Conservation (phyloP, 176 grass and related monocot species). For the Ensete ventricosum region DNA sequence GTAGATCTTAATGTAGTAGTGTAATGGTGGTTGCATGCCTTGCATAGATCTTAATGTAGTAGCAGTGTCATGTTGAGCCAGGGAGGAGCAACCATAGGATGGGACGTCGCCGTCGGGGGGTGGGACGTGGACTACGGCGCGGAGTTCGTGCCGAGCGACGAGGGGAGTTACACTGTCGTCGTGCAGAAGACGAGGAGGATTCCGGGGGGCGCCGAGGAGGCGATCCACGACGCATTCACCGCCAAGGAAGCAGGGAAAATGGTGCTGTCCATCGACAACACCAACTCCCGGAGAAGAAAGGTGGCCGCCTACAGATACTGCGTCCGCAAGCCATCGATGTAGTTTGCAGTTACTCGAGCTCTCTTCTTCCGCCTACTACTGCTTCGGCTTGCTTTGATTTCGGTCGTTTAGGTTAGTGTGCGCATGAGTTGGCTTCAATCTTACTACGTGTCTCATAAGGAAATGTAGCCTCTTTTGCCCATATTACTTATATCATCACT, state of each 20-base stretch:
- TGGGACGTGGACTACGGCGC: slow-evolving; percentile 94
- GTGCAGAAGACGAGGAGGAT: slow-evolving; percentile 67
- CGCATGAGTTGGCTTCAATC: no score
- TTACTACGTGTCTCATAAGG: no score
- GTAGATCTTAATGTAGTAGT: no score
- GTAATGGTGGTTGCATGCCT: no score
- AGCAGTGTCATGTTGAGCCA: slow-evolving; percentile 13
- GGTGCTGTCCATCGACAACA: slow-evolving; percentile 84
- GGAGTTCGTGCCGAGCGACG: slow-evolving; percentile 61
- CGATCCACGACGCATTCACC: slow-evolving; percentile 62
- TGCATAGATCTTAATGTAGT: no score
- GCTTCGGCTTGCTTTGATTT: no score
- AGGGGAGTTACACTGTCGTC: slow-evolving; percentile 59
- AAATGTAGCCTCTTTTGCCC: no score
- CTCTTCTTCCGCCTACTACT: no score
- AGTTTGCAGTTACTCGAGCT: no score
- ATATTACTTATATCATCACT: no score
- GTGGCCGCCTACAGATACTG: slow-evolving; percentile 81
- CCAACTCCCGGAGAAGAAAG: slow-evolving; percentile 60
- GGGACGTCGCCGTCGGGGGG: slow-evolving; percentile 74
- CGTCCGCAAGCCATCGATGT: slow-evolving; percentile 53
- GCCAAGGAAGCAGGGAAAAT: slow-evolving; percentile 73
- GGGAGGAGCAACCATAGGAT: slow-evolving; percentile 75
- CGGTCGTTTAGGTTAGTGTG: no score
- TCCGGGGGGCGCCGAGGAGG: slow-evolving; percentile 42